Base-by-base conservation (phyloP, 2,329 filamentous ascomycete species). In the Metarhizium humberi region DNA sequence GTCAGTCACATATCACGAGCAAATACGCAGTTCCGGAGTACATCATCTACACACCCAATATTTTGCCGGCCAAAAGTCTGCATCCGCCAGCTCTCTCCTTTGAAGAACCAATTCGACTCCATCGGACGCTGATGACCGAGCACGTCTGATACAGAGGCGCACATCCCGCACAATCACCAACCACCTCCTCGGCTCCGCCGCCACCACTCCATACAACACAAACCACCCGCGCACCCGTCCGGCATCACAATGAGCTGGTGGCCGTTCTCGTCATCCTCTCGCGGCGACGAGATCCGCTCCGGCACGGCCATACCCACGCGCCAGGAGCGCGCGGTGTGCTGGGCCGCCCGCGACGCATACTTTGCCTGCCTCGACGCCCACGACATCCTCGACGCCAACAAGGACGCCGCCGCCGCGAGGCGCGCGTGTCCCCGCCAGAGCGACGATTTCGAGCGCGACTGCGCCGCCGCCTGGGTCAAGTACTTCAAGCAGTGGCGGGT, bases 401-500 rank as follows among this genome's bases (percentile, higher is more conserved):
- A 75, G 63, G 71, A 76, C 58, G 64, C 67, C n/a, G 67, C 64
- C 6, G 72, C 73, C 38, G 68, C 70, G 2, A 64, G 63, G 6
- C 68, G 65, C 54, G 68, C 70, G 42, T 80, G 78, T 58, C 67
- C 69, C 29, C 56, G 59, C 46, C 67, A 78, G 68, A 66, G 66
- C 29, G 67, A 64, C 34, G 80, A 77, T 56, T 95, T 97, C 66
- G 90, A 95, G 73, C 79, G 80, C 63, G 88, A 92, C 68, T 99
- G 94, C 71, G 90, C 91, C 18, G 80, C 78, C 57, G 92, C 91
- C 68, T 99, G 94, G 94, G 94, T 96, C 58, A 90, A 91, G 73
- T 97, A 99, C 73, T 99, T 99, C 75, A 96, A 97, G 78, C 92
- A 96, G 73, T 88, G 91, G 74, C 81, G 94, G 65, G 90, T 97